Percentiles rank a stretch among this genome's conserved stretches.
Conservation (phyloP, 768 basidiomycete species). For the Lentinula sp. region DNA sequence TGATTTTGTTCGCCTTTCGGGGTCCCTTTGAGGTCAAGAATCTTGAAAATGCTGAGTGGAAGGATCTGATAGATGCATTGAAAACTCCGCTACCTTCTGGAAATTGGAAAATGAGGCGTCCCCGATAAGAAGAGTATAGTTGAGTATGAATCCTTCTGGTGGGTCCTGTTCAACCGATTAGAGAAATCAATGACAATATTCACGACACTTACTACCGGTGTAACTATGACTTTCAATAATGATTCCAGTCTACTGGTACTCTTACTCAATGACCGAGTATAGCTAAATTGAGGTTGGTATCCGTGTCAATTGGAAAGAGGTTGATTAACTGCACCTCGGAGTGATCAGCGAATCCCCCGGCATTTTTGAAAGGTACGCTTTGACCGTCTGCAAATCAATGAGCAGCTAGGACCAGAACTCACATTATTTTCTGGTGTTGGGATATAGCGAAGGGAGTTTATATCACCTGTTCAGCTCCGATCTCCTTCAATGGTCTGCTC, state of each 20-base stretch:
- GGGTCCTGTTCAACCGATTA: slow-evolving; percentile 57
- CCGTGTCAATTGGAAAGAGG: slow-evolving; percentile 6
- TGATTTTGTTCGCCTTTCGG: slow-evolving; percentile 81
- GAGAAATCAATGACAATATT: background rate
- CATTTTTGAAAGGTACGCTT: slow-evolving; percentile 74
- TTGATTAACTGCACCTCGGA: slow-evolving; percentile 35
- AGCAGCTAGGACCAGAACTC: slow-evolving; percentile 48
- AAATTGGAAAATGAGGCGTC: slow-evolving; percentile 96
- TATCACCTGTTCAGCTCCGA: slow-evolving; percentile 88
- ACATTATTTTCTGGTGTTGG: background rate
- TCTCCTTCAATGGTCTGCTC: slow-evolving; percentile 86
- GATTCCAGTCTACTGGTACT: slow-evolving; percentile 81
- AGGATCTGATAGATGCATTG: background rate
- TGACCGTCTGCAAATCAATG: slow-evolving; percentile 86
- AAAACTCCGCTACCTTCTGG: slow-evolving; percentile 72
- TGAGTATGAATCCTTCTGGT: slow-evolving; percentile 89
- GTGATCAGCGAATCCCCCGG: slow-evolving; percentile 66
- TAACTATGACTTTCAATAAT: slow-evolving; percentile 91
- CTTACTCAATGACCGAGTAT: slow-evolving; percentile 77
- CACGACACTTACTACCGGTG: slow-evolving; percentile 64
- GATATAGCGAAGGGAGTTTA: background rate
- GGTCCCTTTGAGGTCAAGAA: slow-evolving; percentile 92
- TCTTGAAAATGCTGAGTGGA: slow-evolving; percentile 35
- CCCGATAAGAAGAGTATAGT: slow-evolving; percentile 91
- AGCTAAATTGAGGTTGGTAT: slow-evolving; percentile 39